Evolutionary conservation across 257 asterid genomes (phyloP).

Genomic region (Haberlea rhodopensis): DNA sequence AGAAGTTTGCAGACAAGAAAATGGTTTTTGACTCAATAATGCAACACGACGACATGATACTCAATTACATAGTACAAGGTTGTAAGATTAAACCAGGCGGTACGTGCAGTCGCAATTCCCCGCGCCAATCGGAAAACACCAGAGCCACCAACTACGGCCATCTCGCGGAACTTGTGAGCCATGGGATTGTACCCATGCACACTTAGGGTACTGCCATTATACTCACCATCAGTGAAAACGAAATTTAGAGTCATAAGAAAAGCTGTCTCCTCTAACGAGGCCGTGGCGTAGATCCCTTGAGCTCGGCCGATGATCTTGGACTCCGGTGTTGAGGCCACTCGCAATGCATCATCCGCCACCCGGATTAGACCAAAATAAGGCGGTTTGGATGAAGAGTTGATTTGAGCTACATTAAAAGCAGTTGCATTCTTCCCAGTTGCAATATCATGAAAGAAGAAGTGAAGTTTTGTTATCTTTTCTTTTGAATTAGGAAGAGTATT

Average conservation of each 20-base stretch:
- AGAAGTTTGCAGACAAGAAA: too few relatives aligned
- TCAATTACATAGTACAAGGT: background rate
- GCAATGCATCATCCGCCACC: slow-evolving; percentile 36
- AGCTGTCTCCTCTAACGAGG: slow-evolving; percentile 29
- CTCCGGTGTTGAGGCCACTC: slow-evolving; percentile 28
- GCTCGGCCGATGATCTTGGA: slow-evolving; percentile 37
- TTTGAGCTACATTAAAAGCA: slow-evolving; percentile 32
- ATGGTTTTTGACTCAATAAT: slow-evolving; percentile 12
- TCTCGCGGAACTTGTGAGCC: slow-evolving; percentile 32
- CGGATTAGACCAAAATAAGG: slow-evolving; percentile 33
- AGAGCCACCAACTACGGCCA: slow-evolving; percentile 40
- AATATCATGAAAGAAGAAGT: slow-evolving; percentile 41
- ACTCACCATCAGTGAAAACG: slow-evolving; percentile 31
- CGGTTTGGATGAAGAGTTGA: slow-evolving; percentile 19
- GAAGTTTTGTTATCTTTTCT: slow-evolving; percentile 34
- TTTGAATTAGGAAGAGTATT: slow-evolving; percentile 22
- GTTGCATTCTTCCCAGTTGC: slow-evolving; percentile 30
- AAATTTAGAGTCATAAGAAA: slow-evolving; percentile 33
- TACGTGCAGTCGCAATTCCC: slow-evolving; percentile 36
- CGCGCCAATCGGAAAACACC: slow-evolving; percentile 40
- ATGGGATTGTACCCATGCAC: slow-evolving; percentile 32
- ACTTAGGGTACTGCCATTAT: slow-evolving; percentile 37
- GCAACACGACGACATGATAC: background rate
- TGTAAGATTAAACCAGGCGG: slow-evolving; percentile 22
- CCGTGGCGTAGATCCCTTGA: slow-evolving; percentile 36